phyloP scores from a whole-genome alignment of 768 basidiomycete species.

The Tricholomella constricta region DNA sequence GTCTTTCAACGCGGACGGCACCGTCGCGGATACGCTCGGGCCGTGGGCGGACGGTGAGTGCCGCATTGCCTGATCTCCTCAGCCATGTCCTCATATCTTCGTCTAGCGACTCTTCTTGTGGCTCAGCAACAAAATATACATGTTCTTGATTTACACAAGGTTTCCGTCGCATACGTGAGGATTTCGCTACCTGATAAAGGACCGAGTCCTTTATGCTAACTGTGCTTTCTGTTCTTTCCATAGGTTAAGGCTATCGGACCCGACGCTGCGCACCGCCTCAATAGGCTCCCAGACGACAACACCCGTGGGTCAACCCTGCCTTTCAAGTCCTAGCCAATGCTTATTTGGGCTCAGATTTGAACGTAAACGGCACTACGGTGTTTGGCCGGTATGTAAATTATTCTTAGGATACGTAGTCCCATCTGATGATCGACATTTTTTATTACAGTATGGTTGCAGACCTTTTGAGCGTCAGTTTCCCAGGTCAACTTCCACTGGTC shows the following conservation, averaged over 20 bases:
- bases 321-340: not conserved
- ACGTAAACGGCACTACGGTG: conserved; percentile 41
- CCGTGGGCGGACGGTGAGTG: conserved; percentile 39
- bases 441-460: conserved; percentile 40
- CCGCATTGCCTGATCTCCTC: not conserved
- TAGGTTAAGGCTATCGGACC: conserved; percentile 42
- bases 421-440: not conserved
- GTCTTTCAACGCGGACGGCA: conserved; percentile 37
- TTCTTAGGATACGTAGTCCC: too few relatives aligned
- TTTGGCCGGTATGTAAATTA: conserved; percentile 35
- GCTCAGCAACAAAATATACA: conserved; percentile 38
- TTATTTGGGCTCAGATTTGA: conserved; percentile 27
- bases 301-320: conserved; percentile 28
- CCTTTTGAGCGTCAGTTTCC: conserved; percentile 36
- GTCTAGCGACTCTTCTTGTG: conserved; percentile 35
- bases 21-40: conserved; percentile 35
- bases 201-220: not conserved
- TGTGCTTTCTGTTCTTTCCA: not conserved
- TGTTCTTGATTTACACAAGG: conserved; percentile 38
- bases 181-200: too few relatives aligned
- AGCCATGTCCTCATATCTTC: not conserved
- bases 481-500: conserved; percentile 36
- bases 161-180: conserved; percentile 37
- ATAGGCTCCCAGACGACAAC: conserved; percentile 39
- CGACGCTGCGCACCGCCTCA: conserved; percentile 39